These are phyloP conservation scores for Lepiota brunneoincarnata DNA, from an alignment of 768 basidiomycete genomes.

Conservation along the genomic window DNA sequence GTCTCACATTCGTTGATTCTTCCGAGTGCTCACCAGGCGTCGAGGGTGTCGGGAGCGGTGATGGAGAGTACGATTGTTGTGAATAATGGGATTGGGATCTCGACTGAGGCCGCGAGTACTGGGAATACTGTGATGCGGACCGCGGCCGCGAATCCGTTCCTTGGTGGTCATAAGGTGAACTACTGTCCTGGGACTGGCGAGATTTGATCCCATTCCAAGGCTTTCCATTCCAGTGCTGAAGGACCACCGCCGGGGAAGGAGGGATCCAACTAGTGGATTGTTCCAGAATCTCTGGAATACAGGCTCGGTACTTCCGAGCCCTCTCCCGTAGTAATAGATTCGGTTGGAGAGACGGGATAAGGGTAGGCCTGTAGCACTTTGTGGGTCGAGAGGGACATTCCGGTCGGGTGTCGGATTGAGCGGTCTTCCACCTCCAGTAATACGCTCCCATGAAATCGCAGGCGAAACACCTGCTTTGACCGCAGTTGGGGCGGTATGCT, in stretches of 20 bases:
- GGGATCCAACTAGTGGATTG: constrained; percentile 36
- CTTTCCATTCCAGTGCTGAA: constrained; percentile 15
- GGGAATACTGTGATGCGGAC: background rate
- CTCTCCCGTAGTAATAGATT: constrained; percentile 22
- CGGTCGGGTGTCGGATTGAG: constrained; percentile 54
- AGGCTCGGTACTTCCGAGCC: constrained; percentile 28
- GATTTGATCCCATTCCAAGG: background rate
- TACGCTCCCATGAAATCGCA: constrained; percentile 12
- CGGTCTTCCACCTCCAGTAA: constrained; percentile 30
- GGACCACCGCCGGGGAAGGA: constrained; percentile 38
- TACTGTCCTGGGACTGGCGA: background rate
- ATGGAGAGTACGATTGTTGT: background rate
- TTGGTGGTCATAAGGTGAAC: background rate
- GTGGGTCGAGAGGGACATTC: constrained; percentile 36
- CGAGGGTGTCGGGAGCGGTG: constrained; percentile 8
- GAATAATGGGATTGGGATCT: constrained; percentile 5
- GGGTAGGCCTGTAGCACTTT: constrained; percentile 43
- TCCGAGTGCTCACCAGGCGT: constrained; percentile 9
- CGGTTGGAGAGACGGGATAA: constrained; percentile 44
- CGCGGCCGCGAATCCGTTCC: background rate
- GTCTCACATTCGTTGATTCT: background rate
- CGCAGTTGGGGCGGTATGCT: background rate
- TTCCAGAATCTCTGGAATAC: constrained; percentile 33
- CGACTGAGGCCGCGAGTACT: constrained; percentile 11
- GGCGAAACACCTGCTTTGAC: background rate